A percentile compares a stretch with the other conserved stretches of the same genome.
These are phyloP conservation scores for Mychonastes homosphaera DNA, from an alignment of 139 green algal species.

Conservation along the genomic window DNA sequence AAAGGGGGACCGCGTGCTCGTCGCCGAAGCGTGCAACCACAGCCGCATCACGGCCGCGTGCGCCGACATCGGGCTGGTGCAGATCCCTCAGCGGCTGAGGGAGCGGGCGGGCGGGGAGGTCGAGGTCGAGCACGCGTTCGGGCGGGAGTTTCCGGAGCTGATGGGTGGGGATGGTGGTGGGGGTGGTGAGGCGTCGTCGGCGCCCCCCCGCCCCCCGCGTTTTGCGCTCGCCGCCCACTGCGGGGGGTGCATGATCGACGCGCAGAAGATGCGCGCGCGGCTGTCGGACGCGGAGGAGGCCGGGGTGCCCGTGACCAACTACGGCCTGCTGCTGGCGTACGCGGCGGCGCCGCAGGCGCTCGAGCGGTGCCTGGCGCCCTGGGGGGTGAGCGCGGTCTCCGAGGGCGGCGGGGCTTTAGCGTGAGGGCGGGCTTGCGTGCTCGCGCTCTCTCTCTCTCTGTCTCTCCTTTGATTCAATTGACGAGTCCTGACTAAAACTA, in stretches of 20 bases:
- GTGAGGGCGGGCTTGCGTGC: too few relatives aligned
- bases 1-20: conserved; percentile 31
- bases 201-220: not conserved
- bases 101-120: conserved; percentile 13
- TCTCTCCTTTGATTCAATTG: too few relatives aligned
- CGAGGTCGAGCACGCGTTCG: conserved; percentile 44
- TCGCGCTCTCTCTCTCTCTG: too few relatives aligned
- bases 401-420: too few relatives aligned
- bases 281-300: conserved; percentile 10
- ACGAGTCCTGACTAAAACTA: too few relatives aligned
- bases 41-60: conserved; percentile 55
- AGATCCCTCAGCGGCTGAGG: conserved; percentile 31
- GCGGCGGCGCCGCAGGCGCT: conserved; percentile 18
- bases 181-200: not conserved
- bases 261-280: conserved; percentile 38
- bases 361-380: conserved; percentile 29
- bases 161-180: not conserved
- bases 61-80: conserved; percentile 57
- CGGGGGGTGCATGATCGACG: conserved; percentile 51
- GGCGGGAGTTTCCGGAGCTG: conserved; percentile 26
- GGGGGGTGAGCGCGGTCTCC: conserved; percentile 16
- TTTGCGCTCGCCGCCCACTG: conserved; percentile 42
- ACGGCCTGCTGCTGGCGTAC: conserved; percentile 45
- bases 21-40: conserved; percentile 60
- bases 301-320: conserved; percentile 44